Base-by-base conservation (phyloP, 345 rosid genomes). In the Moricandia moricandioides region DNA sequence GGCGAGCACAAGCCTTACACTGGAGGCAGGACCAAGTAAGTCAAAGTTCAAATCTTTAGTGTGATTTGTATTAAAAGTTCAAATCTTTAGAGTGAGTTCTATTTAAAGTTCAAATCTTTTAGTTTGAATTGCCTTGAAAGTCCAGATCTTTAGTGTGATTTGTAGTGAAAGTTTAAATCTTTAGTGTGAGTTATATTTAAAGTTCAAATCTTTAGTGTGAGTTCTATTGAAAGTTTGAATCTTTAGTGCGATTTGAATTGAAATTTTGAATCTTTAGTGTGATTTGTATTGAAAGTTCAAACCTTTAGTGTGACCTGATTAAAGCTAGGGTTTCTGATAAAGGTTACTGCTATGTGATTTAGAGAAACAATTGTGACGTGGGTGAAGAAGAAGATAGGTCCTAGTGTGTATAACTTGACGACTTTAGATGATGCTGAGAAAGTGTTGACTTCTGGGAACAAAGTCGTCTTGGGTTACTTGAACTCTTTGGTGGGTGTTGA, bases 321-420 rank as follows among this genome's bases (percentile, higher is more conserved):
- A 6, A 47, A n/a, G 24, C 5, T 43, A 11, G 12, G 56, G 7
- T 45, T 66, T 0, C 13, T 62, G 24, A 18, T 6, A 6, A 5
- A 18, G 8, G 7, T 8, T 2, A 17, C 31, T 29, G 26, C 56
- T 49, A 57, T 76, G 5, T 52, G 73, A 75, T 71, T 63, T 67
- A 92, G 99, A 73, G 99, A 95, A 21, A 92, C 88, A 6, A 88
- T 95, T 31, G 89, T 95, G 72, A 86, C 92, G 13, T 95, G 98
- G 98, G 90, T 95, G 78, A 92, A 88, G 87, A 95, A 95, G 94
- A 92, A 90, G 83, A 88, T 75, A 8, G 99, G 97, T 68, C 98
- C 98, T 74, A 91, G 98, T 55, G 78, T 92, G 17, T 29, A 69
- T 79, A 95, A 95, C 61, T 35, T 95, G 21, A 92, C 99, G 31